Evolutionary conservation across 2,329 filamentous ascomycete genomes (phyloP), one percentile per base, ranked within the genome.

Genomic region (Aureobasidium sp.): DNA sequence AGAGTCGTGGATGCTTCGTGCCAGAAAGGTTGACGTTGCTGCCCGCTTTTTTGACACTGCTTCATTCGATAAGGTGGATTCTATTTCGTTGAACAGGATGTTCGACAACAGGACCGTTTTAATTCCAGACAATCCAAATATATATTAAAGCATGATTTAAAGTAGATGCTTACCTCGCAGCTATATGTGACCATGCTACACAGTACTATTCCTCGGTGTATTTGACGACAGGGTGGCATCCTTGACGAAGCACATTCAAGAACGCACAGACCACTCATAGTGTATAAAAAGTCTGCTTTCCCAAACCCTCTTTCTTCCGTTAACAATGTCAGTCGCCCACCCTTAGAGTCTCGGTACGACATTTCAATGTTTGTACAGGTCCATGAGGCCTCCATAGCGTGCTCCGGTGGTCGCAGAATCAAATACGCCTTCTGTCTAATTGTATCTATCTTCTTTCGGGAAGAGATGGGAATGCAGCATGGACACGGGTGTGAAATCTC

Each of bases 291-390:
- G 39, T 55, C 37, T 55, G 50, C 51, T 27, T 43, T 37, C 27
- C 39, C 53, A 34, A 72, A 73, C 75, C 76, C 74, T 75, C 81
- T 80, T 75, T 37, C 74, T 76, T 76, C 73, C 71, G 72, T 76
- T 78, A 46, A 82, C 81, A 93, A 90, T 90, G 87, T 90, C 85
- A 81, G 41, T 39, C 74, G 91, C 87, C 89, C 87, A 85, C 89
- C 90, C 89, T 93, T 97, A 97, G 94, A 99, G 94, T 99, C 94
- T 95, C 93, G 92, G 89, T 89, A 86, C 86, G 86, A 89, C 85
- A 68, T 76, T 71, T 92, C 90, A 90, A 84, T 97, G 84, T 89
- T 91, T 92, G 86, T 89, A 90, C 89, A 95, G 90, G 84, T 87
- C 86, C 82, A 76, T 76, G 81, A 78, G 87, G 81, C 83, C 89